Conservation (phyloP, 1,139 yeast species). For the Williopsis jadinii region DNA sequence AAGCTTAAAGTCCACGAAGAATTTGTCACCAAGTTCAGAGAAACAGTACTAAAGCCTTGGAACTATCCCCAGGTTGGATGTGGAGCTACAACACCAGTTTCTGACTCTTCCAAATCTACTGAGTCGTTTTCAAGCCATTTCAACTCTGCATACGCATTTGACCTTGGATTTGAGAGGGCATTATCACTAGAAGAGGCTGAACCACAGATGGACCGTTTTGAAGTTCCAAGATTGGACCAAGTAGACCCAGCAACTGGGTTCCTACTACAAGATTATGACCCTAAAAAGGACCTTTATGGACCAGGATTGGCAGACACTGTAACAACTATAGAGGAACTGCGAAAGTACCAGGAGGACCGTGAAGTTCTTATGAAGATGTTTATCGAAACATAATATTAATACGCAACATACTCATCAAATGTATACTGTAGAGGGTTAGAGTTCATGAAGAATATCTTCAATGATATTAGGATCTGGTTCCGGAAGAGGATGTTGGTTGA, state of each 20-base stretch:
- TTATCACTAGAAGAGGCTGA: too few species aligned
- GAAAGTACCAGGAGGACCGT: slow-evolving; percentile 11
- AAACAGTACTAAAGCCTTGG: slow-evolving; percentile 4
- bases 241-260: too few species aligned
- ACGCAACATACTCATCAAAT: not conserved
- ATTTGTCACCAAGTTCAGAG: slow-evolving; percentile 10
- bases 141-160: slow-evolving; percentile 5
- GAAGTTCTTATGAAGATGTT: slow-evolving; percentile 10
- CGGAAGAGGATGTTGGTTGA: slow-evolving; percentile 8
- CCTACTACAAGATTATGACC: too few species aligned
- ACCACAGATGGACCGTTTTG: too few species aligned
- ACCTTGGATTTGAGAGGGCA: too few species aligned
- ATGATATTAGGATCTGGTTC: slow-evolving; percentile 8
- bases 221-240: too few species aligned
- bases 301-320: too few species aligned
- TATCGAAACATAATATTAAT: not conserved
- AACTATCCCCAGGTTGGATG: slow-evolving; percentile 17
- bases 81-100: not conserved
- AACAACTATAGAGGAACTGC: not conserved
- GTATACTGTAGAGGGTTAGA: not conserved
- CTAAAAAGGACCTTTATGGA: too few species aligned
- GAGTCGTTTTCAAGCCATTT: slow-evolving; percentile 9
- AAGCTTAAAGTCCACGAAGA: slow-evolving; percentile 14
- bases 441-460: slow-evolving; percentile 8
- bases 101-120: slow-evolving; percentile 3